Evolutionary conservation across 2,329 filamentous ascomycete species (phyloP), one percentile per base, ranked within the genome.

Genomic region (Stromatinia cepivora): DNA sequence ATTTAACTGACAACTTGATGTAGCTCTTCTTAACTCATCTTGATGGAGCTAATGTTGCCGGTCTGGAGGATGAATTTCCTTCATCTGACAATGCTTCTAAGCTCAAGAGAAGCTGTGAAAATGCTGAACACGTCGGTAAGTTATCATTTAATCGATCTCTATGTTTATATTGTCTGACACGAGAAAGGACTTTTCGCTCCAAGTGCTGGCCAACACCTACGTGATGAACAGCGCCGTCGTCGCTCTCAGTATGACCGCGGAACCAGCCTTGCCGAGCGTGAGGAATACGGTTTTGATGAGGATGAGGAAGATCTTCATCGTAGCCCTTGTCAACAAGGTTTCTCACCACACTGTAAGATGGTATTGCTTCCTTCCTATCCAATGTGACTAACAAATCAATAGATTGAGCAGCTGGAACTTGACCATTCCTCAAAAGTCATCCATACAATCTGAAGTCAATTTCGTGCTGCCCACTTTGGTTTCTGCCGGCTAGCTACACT

Each of bases 61-160:
- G 93, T 3, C 82, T 87, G 45, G 92, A 96, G 79, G 90, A 93
- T 74, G 78, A 82, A 0, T 97, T 97, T 75, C 93, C 93, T 0
- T 82, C 83, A 1, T 90, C 92, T 0, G 92, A 97, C 81, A 97
- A 97, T 76, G 86, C 88, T 68, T 92, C 91, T 0, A 97, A 97
- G 82, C 90, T 95, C 84, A 91, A 93, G 81, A 87, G 93, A 71
- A 95, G 92, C 74, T 90, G 92, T 71, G 92, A 96, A 78, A 96
- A 95, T 78, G 93, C 93, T 1, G 90, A 93, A 77, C 89, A 92
- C 76, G 88, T 94, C 74, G 93, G 93, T 88, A 78, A 79, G 89
- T 84, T 66, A 39, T 20, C n/a, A 39, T 39, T 34, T 22, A 53
- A 63, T 39, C 13, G 10, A n/a, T 15, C 64, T 53, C 42, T n/a